Evolutionary conservation across 495 filamentous ascomycete genomes (phyloP), one percentile per base, ranked within the genome.

Genomic region (Coniosporium apollinis): DNA sequence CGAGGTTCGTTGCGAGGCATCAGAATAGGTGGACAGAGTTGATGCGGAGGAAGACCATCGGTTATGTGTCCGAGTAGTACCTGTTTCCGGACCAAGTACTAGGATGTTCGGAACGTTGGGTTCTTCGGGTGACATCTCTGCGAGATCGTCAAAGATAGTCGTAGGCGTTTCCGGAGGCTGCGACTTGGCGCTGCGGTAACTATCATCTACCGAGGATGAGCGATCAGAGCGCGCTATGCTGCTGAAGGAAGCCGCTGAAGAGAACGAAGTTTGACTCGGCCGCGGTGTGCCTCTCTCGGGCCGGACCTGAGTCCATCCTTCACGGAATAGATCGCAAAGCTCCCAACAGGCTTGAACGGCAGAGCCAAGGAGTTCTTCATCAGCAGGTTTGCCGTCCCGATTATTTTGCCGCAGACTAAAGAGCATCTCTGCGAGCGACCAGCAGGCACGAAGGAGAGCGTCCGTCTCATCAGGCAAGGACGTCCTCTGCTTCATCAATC

Each of bases 311-410:
- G 83, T 84, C 84, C 84, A 94, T 8, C 85, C 84, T 61, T 89
- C 81, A 22, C 84, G 69, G 60, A 92, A 94, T 31, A 94, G 74
- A 58, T 94, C 85, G 52, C 82, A 91, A 18, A 94, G 70, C 45
- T 92, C 85, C 85, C 85, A 94, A 56, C 85, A 94, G 4, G 85
- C 79, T 48, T 92, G 84, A 2, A 94, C 77, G 0, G 85, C 82
- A 2, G 80, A 86, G 11, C 80, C 76, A 4, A 92, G 65, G 5
- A 92, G 61, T 46, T 89, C 83, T 49, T 86, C 81, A 47, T 91
- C 82, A 0, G 80, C 61, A 0, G 59, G 52, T 46, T 75, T 83
- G 25, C 72, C 72, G 44, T 87, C 79, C 21, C 72, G 60, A 41
- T 70, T 78, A 53, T 74, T 87, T 47, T 94, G 84, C 3, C 85